Evolutionary conservation across 257 asterid species (phyloP).

Genomic region (Echites panduratus): DNA sequence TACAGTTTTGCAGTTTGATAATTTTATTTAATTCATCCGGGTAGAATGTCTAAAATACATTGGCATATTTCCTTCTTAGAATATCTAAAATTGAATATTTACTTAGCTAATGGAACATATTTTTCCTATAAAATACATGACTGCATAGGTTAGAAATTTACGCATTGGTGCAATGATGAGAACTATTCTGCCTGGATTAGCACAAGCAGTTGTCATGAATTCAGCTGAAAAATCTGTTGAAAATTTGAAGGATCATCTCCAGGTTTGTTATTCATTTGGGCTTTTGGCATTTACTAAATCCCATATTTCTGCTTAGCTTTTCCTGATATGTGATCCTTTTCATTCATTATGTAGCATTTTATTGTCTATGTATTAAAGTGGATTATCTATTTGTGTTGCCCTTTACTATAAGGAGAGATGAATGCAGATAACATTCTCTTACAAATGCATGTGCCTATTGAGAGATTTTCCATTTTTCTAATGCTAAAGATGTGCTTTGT

Average conservation of each 20-base stretch:
- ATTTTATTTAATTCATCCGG: not conserved
- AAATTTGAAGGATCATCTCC: constrained; percentile 57
- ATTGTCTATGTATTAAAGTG: not conserved
- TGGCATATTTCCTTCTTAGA: not conserved
- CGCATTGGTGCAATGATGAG: constrained; percentile 96
- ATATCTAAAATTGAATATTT: not conserved
- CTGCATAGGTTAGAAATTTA: constrained; percentile 67
- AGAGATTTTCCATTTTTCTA: not conserved
- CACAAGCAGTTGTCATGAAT: constrained; percentile 73
- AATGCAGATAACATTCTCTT: not conserved
- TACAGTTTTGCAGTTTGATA: not conserved
- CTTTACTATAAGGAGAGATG: not conserved
- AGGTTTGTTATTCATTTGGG: constrained; percentile 43
- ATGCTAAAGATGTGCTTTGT: not conserved
- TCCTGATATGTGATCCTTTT: not conserved
- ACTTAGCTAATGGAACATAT: not conserved
- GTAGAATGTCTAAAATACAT: not conserved
- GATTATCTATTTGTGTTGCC: not conserved
- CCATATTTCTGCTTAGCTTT: not conserved
- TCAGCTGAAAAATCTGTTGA: constrained; percentile 36
- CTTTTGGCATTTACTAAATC: constrained; percentile 1
- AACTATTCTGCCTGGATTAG: constrained; percentile 87
- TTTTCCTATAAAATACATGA: not conserved
- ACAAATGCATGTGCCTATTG: not conserved
- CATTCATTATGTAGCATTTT: not conserved